These are phyloP conservation scores for Camellia sinensis DNA, from an alignment of 148 eudicot genomes.

Conservation along the genomic window DNA sequence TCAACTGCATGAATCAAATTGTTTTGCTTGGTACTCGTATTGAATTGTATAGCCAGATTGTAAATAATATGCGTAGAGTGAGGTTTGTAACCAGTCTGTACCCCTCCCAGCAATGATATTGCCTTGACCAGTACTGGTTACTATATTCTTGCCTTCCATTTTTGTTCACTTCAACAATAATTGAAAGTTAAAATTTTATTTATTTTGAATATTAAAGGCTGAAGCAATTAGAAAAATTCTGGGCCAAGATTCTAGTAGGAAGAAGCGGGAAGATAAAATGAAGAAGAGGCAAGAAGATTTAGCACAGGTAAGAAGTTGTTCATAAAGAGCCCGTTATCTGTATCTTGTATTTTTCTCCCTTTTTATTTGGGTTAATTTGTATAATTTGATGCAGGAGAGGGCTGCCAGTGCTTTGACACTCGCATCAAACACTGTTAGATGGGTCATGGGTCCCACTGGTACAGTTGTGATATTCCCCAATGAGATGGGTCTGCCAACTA, in stretches of 20 bases:
- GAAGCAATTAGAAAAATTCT: slow-evolving; percentile 59
- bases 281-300: slow-evolving; percentile 47
- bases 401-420: slow-evolving; percentile 31
- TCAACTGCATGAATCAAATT: too few species aligned
- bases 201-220: slow-evolving; percentile 28
- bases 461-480: slow-evolving; percentile 43
- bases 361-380: slow-evolving; percentile 1
- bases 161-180: not conserved
- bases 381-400: slow-evolving; percentile 40
- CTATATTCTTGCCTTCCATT: not conserved
- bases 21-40: not conserved
- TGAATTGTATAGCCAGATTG: too few species aligned
- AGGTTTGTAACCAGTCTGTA: not conserved
- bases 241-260: slow-evolving; percentile 55
- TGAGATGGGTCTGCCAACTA: slow-evolving; percentile 47
- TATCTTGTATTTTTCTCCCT: not conserved
- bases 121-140: not conserved
- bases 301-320: slow-evolving; percentile 38
- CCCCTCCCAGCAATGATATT: not conserved
- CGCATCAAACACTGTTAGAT: slow-evolving; percentile 41
- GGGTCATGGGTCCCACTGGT: slow-evolving; percentile 51
- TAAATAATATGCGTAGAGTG: not conserved
- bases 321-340: not conserved
- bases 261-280: slow-evolving; percentile 49
- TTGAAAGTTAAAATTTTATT: not conserved